Base-by-base conservation (phyloP, 495 filamentous ascomycete species). In the Xylaria castorea region DNA sequence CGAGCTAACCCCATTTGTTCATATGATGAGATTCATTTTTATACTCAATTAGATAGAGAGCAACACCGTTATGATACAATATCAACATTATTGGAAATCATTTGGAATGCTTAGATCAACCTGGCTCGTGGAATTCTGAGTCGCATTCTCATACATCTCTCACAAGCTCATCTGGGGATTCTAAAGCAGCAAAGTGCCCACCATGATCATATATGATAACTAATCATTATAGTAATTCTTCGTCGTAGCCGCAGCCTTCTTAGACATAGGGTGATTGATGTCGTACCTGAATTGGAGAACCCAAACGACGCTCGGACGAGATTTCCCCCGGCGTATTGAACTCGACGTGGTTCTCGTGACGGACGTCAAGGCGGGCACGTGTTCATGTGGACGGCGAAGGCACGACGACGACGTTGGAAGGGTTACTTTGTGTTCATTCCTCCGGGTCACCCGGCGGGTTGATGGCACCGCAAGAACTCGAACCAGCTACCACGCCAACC, bases 211-310 rank as follows among this genome's bases (percentile, higher is more conserved):
- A 34, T 38, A 38, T 16, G 12, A 40, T 6, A 8, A 32, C 32
- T 57, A 3, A 57, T 5, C 20, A 25, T 2, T 18, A 2, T 32
- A 57, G n/a, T n/a, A n/a, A n/a, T n/a, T n/a, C n/a, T n/a, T n/a
- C n/a, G 38, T 63, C 9, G 60, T 63, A 27, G 38, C 38, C 38
- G 38, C 60, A 40, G 38, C 60, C 60, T 36, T 63, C 20, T 16
- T 4, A 27, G n/a, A 44, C 60, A 63, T 9, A 27, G 34, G 36
- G 5, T 27, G 38, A 42, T 18, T 27, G 38, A 42, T 18, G 12
- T 63, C 60, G 18, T 27, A 40, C 8, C 18, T 40, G n/a, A 62
- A 62, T 18, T 42, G 8, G 36, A 20, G 60, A 62, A 62, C n/a
- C 60, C 34, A 12, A 36, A 42, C 32, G 36, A 36, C 60, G 60